A percentile compares a stretch with the other conserved stretches of the same genome.
Conservation (phyloP, 441 rosid species). For the Populus tomentosa region DNA sequence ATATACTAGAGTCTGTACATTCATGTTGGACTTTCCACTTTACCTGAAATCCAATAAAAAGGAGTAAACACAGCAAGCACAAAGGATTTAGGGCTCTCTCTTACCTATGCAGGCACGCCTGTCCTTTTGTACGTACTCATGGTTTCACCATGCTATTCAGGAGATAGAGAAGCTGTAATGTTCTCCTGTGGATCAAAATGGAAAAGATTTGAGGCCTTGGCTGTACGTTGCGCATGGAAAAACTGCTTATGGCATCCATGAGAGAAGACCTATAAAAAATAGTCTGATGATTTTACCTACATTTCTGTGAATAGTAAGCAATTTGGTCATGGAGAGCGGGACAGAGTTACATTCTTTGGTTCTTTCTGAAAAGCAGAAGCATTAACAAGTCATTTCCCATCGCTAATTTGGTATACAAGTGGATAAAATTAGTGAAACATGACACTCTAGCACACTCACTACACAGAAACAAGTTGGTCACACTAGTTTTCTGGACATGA, state of each 20-base stretch:
- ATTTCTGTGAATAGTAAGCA: neutral
- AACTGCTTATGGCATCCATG: neutral
- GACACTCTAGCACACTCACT: neutral
- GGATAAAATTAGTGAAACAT: neutral
- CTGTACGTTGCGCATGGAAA: neutral
- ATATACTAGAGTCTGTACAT: neutral
- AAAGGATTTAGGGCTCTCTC: neutral
- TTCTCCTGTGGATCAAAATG: neutral
- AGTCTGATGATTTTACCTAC: neutral
- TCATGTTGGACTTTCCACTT: slow-evolving; percentile 31
- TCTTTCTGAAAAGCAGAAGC: neutral
- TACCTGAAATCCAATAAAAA: slow-evolving; percentile 8
- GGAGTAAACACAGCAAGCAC: too few species aligned
- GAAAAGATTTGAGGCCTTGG: neutral
- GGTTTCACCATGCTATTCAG: neutral
- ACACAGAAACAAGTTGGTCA: neutral
- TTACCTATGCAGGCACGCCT: neutral
- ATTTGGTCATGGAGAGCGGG: neutral
- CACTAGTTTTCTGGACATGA: neutral
- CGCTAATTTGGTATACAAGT: neutral
- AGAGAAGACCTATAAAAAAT: neutral
- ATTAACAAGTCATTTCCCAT: neutral
- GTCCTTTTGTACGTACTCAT: neutral
- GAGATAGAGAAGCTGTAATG: neutral
- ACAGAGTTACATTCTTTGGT: neutral